Evolutionary conservation across 169 alveolate species (phyloP), one percentile per base, ranked within the genome.

Genomic region (Eimeria tenella): DNA sequence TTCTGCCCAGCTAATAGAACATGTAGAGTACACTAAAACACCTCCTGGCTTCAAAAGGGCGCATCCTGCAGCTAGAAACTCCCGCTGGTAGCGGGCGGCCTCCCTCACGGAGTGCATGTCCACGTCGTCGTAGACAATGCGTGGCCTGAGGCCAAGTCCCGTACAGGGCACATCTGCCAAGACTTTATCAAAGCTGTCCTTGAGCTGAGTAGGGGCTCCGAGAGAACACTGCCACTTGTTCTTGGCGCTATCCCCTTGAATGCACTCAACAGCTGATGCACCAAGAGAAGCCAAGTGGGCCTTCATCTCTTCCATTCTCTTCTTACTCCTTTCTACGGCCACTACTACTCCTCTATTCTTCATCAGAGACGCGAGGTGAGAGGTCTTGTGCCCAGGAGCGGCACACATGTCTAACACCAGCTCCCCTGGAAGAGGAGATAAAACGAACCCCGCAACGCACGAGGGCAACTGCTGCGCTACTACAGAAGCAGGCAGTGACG

Each of bases 121-220:
- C 52, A 71, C 71, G 55, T 50, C 94, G 17, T 88, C 94, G n/a
- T 19, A 70, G 11, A 70, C 87, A 9, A 88, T 4, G 31, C 94
- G 73, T 53, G 94, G 94, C 84, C 94, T 75, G n/a, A 88, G 73
- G 17, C 99, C 99, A 52, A 98, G 93, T 58, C 99, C 99, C 1
- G 98, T 95, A 94, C 99, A 98, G 11, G 99, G 99, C 6, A 99
- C 99, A 93, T 98, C 99, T 42, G 98, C 96, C 50, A 98, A 95
- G 58, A 98, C 99, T 95, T 99, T 95, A 94, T 98, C 99, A 82
- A 98, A 68, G 52, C 97, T 95, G 19, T 52, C 56, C 4, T n/a
- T 15, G 13, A 88, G 77, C 13, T n/a, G n/a, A 9, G 7, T 11
- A 9, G 83, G 83, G 17, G 8, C 10, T 8, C 75, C 74, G 5